Evolutionary conservation across 2,329 filamentous ascomycete genomes (phyloP).

Genomic region (Xylariaceae sp.): DNA sequence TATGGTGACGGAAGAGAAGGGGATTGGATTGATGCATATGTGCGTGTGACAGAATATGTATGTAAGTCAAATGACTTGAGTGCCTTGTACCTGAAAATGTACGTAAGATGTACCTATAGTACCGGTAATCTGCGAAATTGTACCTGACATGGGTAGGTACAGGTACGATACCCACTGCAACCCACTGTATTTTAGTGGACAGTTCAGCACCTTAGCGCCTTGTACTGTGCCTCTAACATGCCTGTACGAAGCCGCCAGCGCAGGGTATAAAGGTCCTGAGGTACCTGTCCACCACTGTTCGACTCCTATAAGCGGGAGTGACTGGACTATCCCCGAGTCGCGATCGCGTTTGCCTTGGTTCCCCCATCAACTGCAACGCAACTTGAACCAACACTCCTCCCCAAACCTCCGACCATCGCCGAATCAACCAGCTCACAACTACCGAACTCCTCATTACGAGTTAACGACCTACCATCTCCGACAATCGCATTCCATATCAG

Average conservation of each 20-base stretch:
- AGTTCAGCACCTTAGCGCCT: neutral
- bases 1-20: neutral
- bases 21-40: neutral
- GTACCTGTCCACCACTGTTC: neutral
- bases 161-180: neutral
- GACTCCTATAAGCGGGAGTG: neutral
- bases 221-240: neutral
- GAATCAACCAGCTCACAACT: slow-evolving; percentile 9
- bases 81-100: too few species aligned
- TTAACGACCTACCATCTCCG: neutral
- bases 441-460: slow-evolving; percentile 3
- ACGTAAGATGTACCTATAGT: neutral
- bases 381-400: slow-evolving; percentile 11
- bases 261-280: neutral
- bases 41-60: neutral
- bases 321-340: slow-evolving; percentile 17
- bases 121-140: neutral
- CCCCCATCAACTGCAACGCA: slow-evolving; percentile 15
- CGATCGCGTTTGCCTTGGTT: slow-evolving; percentile 19
- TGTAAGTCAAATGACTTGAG: neutral
- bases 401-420: slow-evolving; percentile 12
- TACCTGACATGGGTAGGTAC: neutral
- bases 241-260: neutral
- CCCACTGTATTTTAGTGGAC: neutral
- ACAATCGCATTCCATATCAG: neutral